Base-by-base conservation (phyloP, 106 monocot genomes). In the Platanthera zijinensis region DNA sequence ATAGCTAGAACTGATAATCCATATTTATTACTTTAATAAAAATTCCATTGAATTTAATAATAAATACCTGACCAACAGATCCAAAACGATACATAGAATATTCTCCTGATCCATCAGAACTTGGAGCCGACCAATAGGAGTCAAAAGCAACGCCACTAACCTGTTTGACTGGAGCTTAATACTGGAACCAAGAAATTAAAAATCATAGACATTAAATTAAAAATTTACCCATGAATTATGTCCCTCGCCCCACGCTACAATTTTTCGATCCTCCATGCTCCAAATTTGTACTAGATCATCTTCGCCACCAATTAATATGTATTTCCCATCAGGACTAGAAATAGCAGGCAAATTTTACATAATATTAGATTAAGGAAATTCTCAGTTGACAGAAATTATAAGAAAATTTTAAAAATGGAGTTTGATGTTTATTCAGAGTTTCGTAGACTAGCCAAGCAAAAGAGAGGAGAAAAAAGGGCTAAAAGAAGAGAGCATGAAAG, bases 71-170 rank as follows among this genome's bases (percentile, higher is more conserved):
- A 57, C 87, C 95, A 83, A 95, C 92, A 80, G 95, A 92, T 66
- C 92, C 95, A 81, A 97, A 91, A 7, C 93, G 85, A 81, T 97
- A 97, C 64, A 97, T 78, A 1, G 86, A 82, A 83, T 80, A 91
- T 82, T 97, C 93, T 82, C 77, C 89, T 15, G 84, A 77, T 56
- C 78, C 84, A 82, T 97, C 96, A 70, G 93, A 88, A 85, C 73
- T 85, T 45, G 96, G 93, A n/a, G 87, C 76, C 54, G 84, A 83
- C 93, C 93, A 97, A 79, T 87, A 89, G 2, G 87, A 91, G 78
- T 97, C 93, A 88, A 97, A 94, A 76, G 97, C 93, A 86, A 97
- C 93, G 75, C 93, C 93, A 84, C 97, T 90, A 73, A 94, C 89
- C 93, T 94, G 88, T 32, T 30, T n/a, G 52, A 77, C 57, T 15